Conservation (phyloP, 805 yeast genomes). For the Teunomyces lycoperdinae region DNA sequence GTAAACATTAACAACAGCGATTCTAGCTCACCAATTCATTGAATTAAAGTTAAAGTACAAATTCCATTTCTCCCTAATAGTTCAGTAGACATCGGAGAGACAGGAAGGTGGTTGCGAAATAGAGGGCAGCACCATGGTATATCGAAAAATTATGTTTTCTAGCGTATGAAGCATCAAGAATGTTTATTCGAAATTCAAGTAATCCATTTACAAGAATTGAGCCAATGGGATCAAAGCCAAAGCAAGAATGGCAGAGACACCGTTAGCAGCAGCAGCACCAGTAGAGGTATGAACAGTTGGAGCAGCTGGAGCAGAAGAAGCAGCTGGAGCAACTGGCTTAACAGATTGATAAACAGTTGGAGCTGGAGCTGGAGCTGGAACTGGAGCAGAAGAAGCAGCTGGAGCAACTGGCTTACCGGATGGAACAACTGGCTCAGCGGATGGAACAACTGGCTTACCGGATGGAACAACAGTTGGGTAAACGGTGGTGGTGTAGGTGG, state of each 20-base stretch:
- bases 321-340: conserved; percentile 11
- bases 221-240: conserved; percentile 31
- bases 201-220: conserved; percentile 11
- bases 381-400: conserved; percentile 6
- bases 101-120: background rate
- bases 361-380: conserved; percentile 6
- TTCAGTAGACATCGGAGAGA: background rate
- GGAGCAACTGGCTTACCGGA: conserved; percentile 12
- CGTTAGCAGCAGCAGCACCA: conserved; percentile 1
- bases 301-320: conserved; percentile 3
- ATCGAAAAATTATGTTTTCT: background rate
- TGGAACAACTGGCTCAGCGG: too few relatives aligned
- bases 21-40: background rate
- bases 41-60: conserved; percentile 20
- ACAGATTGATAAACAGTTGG: background rate
- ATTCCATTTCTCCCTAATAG: background rate
- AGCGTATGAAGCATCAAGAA: background rate
- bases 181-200: background rate
- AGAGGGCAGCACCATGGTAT: background rate
- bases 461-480: conserved; percentile 6
- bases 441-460: conserved; percentile 3
- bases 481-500: conserved; percentile 7
- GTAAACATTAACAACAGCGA: background rate
- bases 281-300: background rate
- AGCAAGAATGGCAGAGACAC: conserved; percentile 23